Percentiles rank a stretch among this genome's conserved stretches.
These are phyloP conservation scores for Plasmodium billcollinsi DNA, from an alignment of 169 alveolate species.

Conservation along the genomic window DNA sequence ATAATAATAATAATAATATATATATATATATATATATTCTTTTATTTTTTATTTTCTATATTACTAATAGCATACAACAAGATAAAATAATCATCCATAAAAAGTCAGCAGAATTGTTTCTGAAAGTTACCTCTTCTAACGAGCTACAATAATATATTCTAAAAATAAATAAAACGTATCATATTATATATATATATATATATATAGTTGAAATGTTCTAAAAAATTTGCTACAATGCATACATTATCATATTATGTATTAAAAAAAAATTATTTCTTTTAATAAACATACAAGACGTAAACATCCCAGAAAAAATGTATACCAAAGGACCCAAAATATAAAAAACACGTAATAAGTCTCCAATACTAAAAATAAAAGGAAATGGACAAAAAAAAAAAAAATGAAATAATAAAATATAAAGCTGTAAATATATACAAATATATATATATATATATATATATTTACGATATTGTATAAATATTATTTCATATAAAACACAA, in stretches of 20 bases:
- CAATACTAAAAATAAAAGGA: constrained; percentile 83
- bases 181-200: constrained; percentile 36
- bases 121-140: constrained; percentile 84
- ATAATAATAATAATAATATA: no score
- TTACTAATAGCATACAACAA: constrained; percentile 82
- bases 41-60: neutral
- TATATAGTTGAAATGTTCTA: constrained; percentile 11
- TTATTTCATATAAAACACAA: neutral
- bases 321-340: constrained; percentile 93
- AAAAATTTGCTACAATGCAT: no score
- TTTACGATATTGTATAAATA: neutral
- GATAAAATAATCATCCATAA: constrained; percentile 90
- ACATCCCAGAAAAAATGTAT: constrained; percentile 93
- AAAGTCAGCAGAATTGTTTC: constrained; percentile 90
- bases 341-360: constrained; percentile 93
- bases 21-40: neutral
- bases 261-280: no score
- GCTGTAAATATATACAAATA: no score
- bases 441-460: neutral
- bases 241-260: no score
- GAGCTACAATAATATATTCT: constrained; percentile 88
- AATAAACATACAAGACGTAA: constrained; percentile 86
- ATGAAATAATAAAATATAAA: no score
- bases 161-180: neutral
- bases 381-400: no score